Conservation (phyloP, 2,329 filamentous ascomycete species). For the Ploettnerulaceae sp. region DNA sequence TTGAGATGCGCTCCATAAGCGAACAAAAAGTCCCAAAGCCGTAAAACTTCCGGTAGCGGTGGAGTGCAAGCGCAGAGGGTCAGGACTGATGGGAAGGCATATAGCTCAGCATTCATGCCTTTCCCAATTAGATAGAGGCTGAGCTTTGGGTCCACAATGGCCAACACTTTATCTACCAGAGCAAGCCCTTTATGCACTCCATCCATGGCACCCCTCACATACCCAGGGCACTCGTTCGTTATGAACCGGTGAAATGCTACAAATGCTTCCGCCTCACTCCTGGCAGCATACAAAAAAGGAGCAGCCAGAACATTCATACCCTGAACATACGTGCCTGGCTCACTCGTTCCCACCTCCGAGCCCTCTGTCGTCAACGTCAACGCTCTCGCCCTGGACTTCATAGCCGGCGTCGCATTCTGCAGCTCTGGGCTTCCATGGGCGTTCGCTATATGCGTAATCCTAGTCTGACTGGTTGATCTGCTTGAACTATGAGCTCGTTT, state of each 20-base stretch:
- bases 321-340: constrained; percentile 88
- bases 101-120: constrained; percentile 86
- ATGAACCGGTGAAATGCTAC: constrained; percentile 85
- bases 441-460: constrained; percentile 24
- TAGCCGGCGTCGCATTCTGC: constrained; percentile 22
- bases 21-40: constrained; percentile 95
- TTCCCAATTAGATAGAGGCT: constrained; percentile 80
- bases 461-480: constrained; percentile 12
- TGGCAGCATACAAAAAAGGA: constrained; percentile 89
- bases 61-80: constrained; percentile 95
- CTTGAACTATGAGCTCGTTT: constrained; percentile 18
- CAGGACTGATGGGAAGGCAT: constrained; percentile 91
- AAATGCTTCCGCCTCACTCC: constrained; percentile 92
- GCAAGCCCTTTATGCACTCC: constrained; percentile 90
- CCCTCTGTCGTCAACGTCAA: constrained; percentile 59
- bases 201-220: constrained; percentile 94
- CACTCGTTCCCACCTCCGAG: constrained; percentile 54
- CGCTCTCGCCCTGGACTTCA: constrained; percentile 46
- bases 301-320: constrained; percentile 98
- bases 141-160: constrained; percentile 86
- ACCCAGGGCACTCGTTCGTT: constrained; percentile 83
- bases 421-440: constrained; percentile 31
- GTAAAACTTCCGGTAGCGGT: constrained; percentile 84
- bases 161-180: constrained; percentile 85
- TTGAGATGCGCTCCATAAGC: constrained; percentile 94